phyloP scores from a whole-genome alignment of 805 yeast species.

The Kuraishia molischiana region DNA sequence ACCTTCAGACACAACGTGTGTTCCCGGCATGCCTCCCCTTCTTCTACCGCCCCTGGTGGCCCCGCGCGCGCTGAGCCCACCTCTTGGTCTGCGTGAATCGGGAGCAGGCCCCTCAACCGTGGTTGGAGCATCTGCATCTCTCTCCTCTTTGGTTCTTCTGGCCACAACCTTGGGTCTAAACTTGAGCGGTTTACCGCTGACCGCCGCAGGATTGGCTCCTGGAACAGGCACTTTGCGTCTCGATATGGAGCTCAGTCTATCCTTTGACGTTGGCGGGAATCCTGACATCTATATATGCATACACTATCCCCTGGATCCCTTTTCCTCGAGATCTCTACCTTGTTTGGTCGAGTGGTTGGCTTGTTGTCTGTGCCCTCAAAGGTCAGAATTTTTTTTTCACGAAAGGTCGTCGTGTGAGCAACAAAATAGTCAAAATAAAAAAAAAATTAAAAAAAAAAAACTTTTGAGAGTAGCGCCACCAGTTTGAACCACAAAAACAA shows the following conservation, averaged over 20 bases:
- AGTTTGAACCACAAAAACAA: not conserved
- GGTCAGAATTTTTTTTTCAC: no score
- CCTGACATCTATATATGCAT: not conserved
- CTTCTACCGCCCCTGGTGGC: constrained; percentile 23
- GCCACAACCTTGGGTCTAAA: constrained; percentile 86
- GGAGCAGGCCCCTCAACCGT: constrained; percentile 9
- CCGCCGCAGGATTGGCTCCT: constrained; percentile 2
- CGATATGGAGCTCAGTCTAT: constrained; percentile 28
- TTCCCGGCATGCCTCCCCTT: constrained; percentile 6
- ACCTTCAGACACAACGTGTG: constrained; percentile 50
- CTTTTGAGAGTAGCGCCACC: no score
- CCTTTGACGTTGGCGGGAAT: constrained; percentile 8
- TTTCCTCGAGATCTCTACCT: no score
- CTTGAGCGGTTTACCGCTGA: constrained; percentile 41
- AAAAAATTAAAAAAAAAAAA: no score
- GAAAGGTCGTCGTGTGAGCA: no score
- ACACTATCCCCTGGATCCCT: no score
- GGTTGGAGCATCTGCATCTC: constrained; percentile 65
- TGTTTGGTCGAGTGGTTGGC: no score
- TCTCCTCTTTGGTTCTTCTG: constrained; percentile 72
- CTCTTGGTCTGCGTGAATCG: constrained; percentile 2
- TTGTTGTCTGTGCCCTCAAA: no score
- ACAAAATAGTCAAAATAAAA: no score
- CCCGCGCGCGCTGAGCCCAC: constrained; percentile 25
- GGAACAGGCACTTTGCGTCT: constrained; percentile 15